Evolutionary conservation across 306 rosid genomes (phyloP), one percentile per base, ranked within the genome.

Genomic region (Mucuna pruriens): DNA sequence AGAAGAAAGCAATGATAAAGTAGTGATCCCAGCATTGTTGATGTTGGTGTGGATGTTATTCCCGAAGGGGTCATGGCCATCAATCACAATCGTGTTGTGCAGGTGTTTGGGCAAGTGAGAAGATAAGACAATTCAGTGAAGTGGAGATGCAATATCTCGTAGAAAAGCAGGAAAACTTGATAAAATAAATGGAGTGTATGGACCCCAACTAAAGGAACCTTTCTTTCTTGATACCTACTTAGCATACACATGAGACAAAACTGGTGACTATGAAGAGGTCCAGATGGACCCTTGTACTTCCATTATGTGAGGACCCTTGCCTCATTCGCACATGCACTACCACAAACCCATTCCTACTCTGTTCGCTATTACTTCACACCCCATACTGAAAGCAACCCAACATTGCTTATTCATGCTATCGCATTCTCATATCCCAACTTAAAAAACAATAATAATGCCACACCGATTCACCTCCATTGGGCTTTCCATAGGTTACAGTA

Each of bases 381-480:
- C 84, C 89, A 84, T 80, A 20, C 67, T 72, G 94, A 88, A 79
- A 88, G 88, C 88, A 84, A 90, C 91, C 79, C 52, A 57, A 68
- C 89, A 71, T 2, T 74, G 22, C 45, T 58, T 45, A 48, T 55
- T 57, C 5, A 49, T 70, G 75, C 74, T 12, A 62, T 77, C 71
- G 6, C 65, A 20, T 66, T 75, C 23, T 31, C 62, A 42, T 58
- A 17, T 52, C 80, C 75, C 86, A 79, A 71, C 73, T 51, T 73
- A 33, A 20, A 46, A 9, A 38, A 57, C 66, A 67, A 75, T 71
- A 46, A 54, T 44, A 46, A 55, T 63, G 13, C 1, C 3, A 29
- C 51, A 79, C 34, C 48, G 26, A 36, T 78, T 83, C 66, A 76
- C 52, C 48, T 62, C 65, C 68, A 38, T 74, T 82, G 84, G 75